Conservation (phyloP, 768 basidiomycete species). For the Inosperma sp. region DNA sequence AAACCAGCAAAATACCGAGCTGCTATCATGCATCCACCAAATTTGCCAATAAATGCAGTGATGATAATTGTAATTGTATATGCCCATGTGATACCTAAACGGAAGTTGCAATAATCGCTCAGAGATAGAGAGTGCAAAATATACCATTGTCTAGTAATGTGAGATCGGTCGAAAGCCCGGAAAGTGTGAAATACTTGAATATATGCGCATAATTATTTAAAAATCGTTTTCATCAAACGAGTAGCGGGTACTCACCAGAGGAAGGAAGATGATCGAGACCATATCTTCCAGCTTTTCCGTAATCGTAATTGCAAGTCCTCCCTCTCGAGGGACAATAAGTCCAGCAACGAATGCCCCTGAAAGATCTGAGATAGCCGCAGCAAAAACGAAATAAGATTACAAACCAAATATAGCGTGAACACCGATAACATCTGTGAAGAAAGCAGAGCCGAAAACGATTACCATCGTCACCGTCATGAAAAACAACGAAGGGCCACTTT, state of each 20-base stretch:
- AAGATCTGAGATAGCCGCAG: background rate
- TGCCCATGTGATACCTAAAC: conserved; percentile 74
- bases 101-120: conserved; percentile 28
- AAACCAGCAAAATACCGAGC: conserved; percentile 64
- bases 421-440: conserved; percentile 91
- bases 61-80: conserved; percentile 76
- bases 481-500: conserved; percentile 78
- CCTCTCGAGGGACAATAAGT: no score
- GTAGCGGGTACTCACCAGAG: conserved; percentile 48
- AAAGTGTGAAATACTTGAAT: conserved; percentile 86
- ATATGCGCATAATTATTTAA: conserved; percentile 4
- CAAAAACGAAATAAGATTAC: conserved; percentile 8
- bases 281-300: conserved; percentile 97
- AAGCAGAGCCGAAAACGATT: conserved; percentile 78
- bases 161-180: conserved; percentile 88
- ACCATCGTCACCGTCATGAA: conserved; percentile 86
- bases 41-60: conserved; percentile 84
- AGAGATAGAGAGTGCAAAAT: conserved; percentile 78
- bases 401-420: conserved; percentile 86
- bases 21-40: conserved; percentile 74
- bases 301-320: no score
- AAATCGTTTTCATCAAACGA: background rate
- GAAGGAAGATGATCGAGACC: conserved; percentile 84
- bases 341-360: conserved; percentile 79
- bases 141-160: no score